A percentile compares a stretch with the other conserved stretches of the same genome.
Evolutionary conservation across 1,139 yeast genomes (phyloP).

Genomic region (Yamadazyma blattariae): DNA sequence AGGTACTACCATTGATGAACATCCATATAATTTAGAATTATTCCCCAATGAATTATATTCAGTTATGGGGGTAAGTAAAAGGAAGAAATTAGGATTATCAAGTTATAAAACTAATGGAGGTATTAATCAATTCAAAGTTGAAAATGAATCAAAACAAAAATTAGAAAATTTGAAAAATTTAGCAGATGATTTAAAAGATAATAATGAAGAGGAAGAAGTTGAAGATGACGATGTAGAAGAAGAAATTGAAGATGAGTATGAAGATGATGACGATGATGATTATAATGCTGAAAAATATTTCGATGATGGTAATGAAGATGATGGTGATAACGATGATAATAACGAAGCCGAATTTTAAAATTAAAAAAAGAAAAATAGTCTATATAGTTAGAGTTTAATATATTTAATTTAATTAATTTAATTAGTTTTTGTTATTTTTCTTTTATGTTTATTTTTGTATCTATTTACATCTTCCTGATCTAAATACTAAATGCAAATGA

Average conservation of each 20-base stretch:
- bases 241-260: slow-evolving; percentile 46
- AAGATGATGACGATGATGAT: slow-evolving; percentile 64
- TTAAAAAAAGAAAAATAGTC: no score
- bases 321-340: slow-evolving; percentile 76
- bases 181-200: slow-evolving; percentile 54
- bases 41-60: slow-evolving; percentile 80
- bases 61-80: slow-evolving; percentile 67
- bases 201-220: slow-evolving; percentile 38
- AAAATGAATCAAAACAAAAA: slow-evolving; percentile 5
- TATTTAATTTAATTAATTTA: no score
- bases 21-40: slow-evolving; percentile 68
- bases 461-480: no score
- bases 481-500: slow-evolving; percentile 34
- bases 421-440: no score
- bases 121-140: slow-evolving; percentile 21
- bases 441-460: no score
- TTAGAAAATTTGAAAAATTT: slow-evolving; percentile 59
- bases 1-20: slow-evolving; percentile 79
- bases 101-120: slow-evolving; percentile 48
- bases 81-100: slow-evolving; percentile 51
- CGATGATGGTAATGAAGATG: slow-evolving; percentile 78
- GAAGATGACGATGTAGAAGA: slow-evolving; percentile 38
- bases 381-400: no score
- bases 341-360: slow-evolving; percentile 65
- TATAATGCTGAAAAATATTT: slow-evolving; percentile 51